Evolutionary conservation across 75 land plant genomes (phyloP), one percentile per base, ranked within the genome.

Genomic region (Pinus taeda): DNA sequence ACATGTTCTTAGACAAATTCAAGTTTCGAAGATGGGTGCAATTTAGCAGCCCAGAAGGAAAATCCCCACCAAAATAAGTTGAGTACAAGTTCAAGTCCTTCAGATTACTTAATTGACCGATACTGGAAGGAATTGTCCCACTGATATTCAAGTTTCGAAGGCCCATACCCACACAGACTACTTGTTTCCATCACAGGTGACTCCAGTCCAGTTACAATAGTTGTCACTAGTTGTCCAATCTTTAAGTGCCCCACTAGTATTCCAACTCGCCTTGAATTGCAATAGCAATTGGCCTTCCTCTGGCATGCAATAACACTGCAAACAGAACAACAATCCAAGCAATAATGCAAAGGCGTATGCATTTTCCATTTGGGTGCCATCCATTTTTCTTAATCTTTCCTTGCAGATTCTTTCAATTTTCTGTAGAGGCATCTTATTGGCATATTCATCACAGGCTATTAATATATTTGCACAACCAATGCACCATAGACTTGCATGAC

Each of bases 51-150:
- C 71, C 36, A 39, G 78, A 42, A 1, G 95, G 93, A 59, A 90
- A 88, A 62, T 42, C n/a, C 8, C 93, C 93, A 20, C 82, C 78
- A 76, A 93, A 80, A 57, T 59, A 57, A 71, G 91, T 93, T 58
- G 36, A 13, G 77, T 80, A 59, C 42, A 91, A 80, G 33, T 90
- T 87, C 36, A 92, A 77, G 22, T 18, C 6, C 4, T 73, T 74
- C 66, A 93, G 81, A 74, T 79, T 74, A 13, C 20, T 9, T 66
- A 93, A 84, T 70, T 83, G 37, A 56, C 90, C 81, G 15, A 89
- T 63, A 6, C 60, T 63, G 13, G 86, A 2, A 2, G 88, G 80
- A 39, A 86, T 59, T 49, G 36, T 24, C 6, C 14, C 77, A 64
- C 0, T 4, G 83, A 88, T 76, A 71, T 57, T 71, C 15, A 29